Conservation (phyloP, 345 rosid species). For the Eucalyptus dawsonii region DNA sequence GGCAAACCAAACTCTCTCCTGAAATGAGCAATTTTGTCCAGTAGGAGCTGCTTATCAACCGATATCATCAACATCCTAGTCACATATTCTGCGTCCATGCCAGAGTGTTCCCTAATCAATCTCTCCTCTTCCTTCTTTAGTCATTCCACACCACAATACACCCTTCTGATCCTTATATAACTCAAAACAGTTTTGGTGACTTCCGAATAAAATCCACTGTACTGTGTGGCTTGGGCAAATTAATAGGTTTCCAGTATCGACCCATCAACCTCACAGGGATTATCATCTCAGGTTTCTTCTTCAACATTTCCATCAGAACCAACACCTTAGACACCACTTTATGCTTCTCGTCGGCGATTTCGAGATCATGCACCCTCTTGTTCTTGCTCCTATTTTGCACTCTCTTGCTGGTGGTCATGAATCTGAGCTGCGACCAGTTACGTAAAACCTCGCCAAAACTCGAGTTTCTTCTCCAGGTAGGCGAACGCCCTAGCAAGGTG, state of each 20-base stretch:
- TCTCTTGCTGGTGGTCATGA: too few species aligned
- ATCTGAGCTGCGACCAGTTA: conserved; percentile 8
- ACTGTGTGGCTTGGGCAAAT: conserved; percentile 41
- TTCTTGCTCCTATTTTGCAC: too few species aligned
- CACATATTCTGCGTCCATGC: conserved; percentile 55
- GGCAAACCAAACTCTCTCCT: conserved; percentile 73
- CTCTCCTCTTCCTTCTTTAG: conserved; percentile 45
- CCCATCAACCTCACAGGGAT: background rate
- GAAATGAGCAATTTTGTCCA: conserved; percentile 58
- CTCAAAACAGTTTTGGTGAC: background rate
- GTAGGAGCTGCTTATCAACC: conserved; percentile 17
- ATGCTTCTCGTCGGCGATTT: conserved; percentile 61
- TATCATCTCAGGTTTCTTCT: background rate
- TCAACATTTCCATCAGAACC: conserved; percentile 47
- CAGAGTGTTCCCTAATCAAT: conserved; percentile 40
- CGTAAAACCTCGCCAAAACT: background rate
- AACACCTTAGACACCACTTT: conserved; percentile 47
- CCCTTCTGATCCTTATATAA: conserved; percentile 55
- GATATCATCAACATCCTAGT: conserved; percentile 49
- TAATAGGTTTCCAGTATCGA: conserved; percentile 17
- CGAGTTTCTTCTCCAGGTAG: background rate
- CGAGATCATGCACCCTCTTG: conserved; percentile 56
- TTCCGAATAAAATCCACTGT: conserved; percentile 45
- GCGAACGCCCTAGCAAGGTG: background rate
- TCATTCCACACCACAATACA: conserved; percentile 71